Percentiles rank a stretch among this genome's conserved stretches.
These are phyloP conservation scores for Cornus kousa DNA, from an alignment of 148 eudicot species.

Conservation along the genomic window DNA sequence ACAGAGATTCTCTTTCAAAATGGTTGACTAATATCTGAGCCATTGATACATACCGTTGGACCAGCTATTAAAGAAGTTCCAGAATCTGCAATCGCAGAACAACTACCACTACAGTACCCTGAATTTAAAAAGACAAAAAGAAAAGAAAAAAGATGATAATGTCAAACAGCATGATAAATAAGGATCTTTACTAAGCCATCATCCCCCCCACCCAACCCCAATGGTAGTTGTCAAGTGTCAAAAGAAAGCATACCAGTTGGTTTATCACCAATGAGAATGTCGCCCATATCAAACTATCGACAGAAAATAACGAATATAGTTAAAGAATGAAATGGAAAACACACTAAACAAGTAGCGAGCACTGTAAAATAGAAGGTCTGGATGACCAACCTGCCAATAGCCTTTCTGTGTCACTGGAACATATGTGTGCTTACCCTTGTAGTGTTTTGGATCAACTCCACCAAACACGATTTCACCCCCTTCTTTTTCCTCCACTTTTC, in stretches of 20 bases:
- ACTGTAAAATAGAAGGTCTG: neutral
- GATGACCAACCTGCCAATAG: slow-evolving; percentile 55
- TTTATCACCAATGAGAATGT: slow-evolving; percentile 57
- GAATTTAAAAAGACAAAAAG: neutral
- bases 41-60: slow-evolving; percentile 47
- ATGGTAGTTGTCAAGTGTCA: neutral
- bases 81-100: slow-evolving; percentile 79
- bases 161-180: neutral
- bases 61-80: slow-evolving; percentile 77
- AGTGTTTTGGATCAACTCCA: slow-evolving; percentile 53
- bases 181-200: neutral
- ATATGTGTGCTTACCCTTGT: slow-evolving; percentile 46
- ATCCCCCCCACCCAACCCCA: neutral
- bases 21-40: neutral
- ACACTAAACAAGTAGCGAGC: neutral
- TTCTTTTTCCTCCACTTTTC: slow-evolving; percentile 34
- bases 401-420: slow-evolving; percentile 57
- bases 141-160: neutral
- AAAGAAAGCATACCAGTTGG: slow-evolving; percentile 45
- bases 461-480: slow-evolving; percentile 71
- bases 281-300: slow-evolving; percentile 68
- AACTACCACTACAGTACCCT: slow-evolving; percentile 62
- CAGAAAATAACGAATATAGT: slow-evolving; percentile 3
- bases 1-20: neutral
- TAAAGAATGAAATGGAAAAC: neutral